Percentiles rank a stretch among this genome's conserved stretches.
Conservation (phyloP, 1,139 yeast species). For the Magnusiomyces clavatus region DNA sequence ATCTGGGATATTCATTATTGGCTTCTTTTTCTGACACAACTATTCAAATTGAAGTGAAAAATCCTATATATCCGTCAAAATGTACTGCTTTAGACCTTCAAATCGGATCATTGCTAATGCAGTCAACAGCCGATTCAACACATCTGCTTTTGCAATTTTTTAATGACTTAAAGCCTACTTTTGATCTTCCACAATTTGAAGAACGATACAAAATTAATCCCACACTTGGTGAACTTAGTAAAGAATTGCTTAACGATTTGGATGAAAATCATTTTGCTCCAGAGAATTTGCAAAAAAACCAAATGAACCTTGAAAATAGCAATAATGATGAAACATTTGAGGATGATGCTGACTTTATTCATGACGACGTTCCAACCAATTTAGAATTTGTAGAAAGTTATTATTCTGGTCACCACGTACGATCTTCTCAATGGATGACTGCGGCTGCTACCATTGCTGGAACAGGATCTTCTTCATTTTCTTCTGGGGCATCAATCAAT, state of each 20-base stretch:
- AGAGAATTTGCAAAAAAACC: neutral
- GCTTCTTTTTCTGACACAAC: constrained; percentile 11
- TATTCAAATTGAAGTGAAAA: constrained; percentile 1
- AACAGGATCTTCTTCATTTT: constrained; percentile 8
- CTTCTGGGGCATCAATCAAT: constrained; percentile 17
- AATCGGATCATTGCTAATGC: constrained; percentile 14
- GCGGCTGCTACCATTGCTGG: too few relatives aligned
- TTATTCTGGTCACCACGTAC: constrained; percentile 24
- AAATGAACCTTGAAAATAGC: constrained; percentile 3
- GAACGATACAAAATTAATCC: constrained; percentile 27
- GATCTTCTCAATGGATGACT: constrained; percentile 18
- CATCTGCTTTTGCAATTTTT: constrained; percentile 60
- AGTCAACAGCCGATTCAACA: constrained; percentile 79
- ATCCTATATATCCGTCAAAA: too few relatives aligned
- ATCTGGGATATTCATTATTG: constrained; percentile 16
- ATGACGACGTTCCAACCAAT: constrained; percentile 26
- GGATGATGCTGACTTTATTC: constrained; percentile 19
- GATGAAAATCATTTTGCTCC: constrained; percentile 5
- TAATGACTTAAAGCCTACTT: constrained; percentile 65
- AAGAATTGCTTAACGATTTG: constrained; percentile 41
- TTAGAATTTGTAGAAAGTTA: constrained; percentile 35
- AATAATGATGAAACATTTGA: constrained; percentile 3
- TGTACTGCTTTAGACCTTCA: neutral
- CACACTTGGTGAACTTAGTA: constrained; percentile 21
- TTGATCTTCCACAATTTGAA: constrained; percentile 37